A percentile compares a stretch with the other conserved stretches of the same genome.
phyloP scores from a whole-genome alignment of 345 rosid genomes.

The Camelina sativa region DNA sequence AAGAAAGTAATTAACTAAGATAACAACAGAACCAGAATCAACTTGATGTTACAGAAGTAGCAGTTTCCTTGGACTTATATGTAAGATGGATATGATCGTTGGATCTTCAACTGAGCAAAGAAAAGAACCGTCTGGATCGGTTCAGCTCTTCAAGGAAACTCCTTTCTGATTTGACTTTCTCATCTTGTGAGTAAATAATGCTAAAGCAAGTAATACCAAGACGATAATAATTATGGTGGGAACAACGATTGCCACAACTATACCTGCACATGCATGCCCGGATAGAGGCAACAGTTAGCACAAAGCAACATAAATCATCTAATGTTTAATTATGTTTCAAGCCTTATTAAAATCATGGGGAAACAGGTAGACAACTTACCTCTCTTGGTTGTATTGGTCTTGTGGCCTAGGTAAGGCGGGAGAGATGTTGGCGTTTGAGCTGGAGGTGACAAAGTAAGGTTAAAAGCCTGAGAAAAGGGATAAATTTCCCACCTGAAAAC shows the following conservation, averaged over 20 bases:
- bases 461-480: slow-evolving; percentile 20
- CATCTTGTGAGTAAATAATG: neutral
- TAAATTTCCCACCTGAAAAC: slow-evolving; percentile 23
- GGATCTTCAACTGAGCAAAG: no score
- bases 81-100: no score
- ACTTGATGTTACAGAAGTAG: no score
- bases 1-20: no score
- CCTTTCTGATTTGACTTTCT: neutral
- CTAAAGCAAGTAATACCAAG: slow-evolving; percentile 14
- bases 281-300: neutral
- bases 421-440: slow-evolving; percentile 7
- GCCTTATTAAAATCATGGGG: neutral
- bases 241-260: neutral
- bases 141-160: no score
- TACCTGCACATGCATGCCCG: slow-evolving; percentile 8
- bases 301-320: neutral
- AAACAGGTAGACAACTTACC: neutral
- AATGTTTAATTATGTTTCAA: neutral
- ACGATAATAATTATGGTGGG: neutral
- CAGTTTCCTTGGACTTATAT: no score
- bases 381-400: slow-evolving; percentile 2
- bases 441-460: neutral
- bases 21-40: no score
- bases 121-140: no score
- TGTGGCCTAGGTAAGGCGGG: neutral